These are phyloP conservation scores for Salix udensis DNA, from an alignment of 345 rosid species.

Conservation along the genomic window DNA sequence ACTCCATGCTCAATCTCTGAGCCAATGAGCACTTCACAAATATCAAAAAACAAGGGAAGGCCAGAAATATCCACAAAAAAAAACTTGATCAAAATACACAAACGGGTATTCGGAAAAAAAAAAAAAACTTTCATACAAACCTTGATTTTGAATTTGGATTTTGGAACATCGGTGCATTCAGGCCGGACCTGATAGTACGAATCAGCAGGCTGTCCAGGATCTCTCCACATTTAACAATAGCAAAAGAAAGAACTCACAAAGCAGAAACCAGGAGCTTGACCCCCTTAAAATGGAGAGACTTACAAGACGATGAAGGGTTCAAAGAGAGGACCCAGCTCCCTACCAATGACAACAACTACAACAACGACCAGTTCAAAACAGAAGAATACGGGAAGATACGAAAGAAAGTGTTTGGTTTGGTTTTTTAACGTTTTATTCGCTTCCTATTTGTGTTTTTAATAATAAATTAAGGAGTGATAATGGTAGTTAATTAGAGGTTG, in stretches of 20 bases:
- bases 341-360: neutral
- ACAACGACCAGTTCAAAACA: constrained; percentile 16
- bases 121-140: constrained; percentile 29
- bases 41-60: neutral
- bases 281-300: neutral
- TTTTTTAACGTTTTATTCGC: neutral
- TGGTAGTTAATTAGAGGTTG: neutral
- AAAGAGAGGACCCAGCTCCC: neutral
- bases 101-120: neutral
- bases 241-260: constrained; percentile 3
- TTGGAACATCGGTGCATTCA: constrained; percentile 90
- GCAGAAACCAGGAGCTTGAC: constrained; percentile 22
- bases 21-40: neutral
- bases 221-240: constrained; percentile 64
- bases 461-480: neutral
- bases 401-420: neutral
- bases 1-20: too few species aligned
- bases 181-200: constrained; percentile 88
- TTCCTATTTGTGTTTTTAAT: neutral
- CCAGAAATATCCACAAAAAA: neutral
- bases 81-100: neutral
- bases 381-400: neutral
- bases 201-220: constrained; percentile 65
- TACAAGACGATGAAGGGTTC: neutral
- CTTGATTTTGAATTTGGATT: constrained; percentile 86